Percentiles rank a stretch among this genome's conserved stretches.
phyloP scores from a whole-genome alignment of 108 stramenopile genomes.

The Bacterosira constricta region DNA sequence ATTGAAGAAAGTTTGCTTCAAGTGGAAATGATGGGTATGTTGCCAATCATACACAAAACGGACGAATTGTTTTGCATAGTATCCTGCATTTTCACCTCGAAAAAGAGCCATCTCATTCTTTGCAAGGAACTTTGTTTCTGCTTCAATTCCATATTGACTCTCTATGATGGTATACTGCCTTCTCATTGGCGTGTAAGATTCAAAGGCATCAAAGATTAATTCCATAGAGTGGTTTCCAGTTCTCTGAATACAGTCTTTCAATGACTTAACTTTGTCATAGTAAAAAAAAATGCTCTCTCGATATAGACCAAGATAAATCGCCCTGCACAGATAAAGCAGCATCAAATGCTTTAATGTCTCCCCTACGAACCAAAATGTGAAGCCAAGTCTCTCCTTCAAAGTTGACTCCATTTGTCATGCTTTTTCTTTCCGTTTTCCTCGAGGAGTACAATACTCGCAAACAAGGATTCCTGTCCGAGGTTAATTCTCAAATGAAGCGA shows the following conservation, averaged over 20 bases:
- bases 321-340: not conserved
- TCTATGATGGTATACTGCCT: too few relatives aligned
- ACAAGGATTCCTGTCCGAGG: too few relatives aligned
- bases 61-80: too few relatives aligned
- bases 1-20: too few relatives aligned
- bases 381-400: slow-evolving; percentile 10
- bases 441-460: too few relatives aligned
- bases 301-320: not conserved
- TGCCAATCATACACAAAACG: too few relatives aligned
- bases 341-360: slow-evolving; percentile 13
- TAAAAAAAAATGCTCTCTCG: too few relatives aligned
- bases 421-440: not conserved
- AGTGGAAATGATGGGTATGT: too few relatives aligned
- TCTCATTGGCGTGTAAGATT: not conserved
- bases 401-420: not conserved
- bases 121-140: too few relatives aligned
- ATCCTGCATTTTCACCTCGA: too few relatives aligned
- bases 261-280: not conserved
- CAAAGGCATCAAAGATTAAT: not conserved
- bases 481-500: not conserved
- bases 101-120: too few relatives aligned
- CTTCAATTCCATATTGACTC: too few relatives aligned
- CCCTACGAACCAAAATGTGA: slow-evolving; percentile 5
- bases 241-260: not conserved
- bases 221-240: not conserved